Evolutionary conservation across 176 grass and related monocot species (phyloP).

Genomic region (Avena atlantica): DNA sequence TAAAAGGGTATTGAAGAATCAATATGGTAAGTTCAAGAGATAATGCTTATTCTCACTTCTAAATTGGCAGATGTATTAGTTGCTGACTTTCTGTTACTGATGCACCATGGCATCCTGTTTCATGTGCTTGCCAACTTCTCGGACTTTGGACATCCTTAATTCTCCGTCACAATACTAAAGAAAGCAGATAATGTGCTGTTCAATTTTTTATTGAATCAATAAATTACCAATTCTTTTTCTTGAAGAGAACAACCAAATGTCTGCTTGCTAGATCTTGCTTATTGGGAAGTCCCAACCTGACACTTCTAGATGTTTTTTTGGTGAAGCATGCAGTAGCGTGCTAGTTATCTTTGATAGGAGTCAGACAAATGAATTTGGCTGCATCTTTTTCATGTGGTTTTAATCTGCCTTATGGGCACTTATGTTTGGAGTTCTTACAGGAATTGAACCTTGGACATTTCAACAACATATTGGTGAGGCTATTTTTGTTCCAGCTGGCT

Average conservation of each 20-base stretch:
- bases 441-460: slow-evolving; percentile 80
- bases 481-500: slow-evolving; percentile 93
- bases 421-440: slow-evolving; percentile 55
- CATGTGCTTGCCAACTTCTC: slow-evolving; percentile 31
- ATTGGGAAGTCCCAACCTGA: neutral
- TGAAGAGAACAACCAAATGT: slow-evolving; percentile 16
- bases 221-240: neutral
- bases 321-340: neutral
- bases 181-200: slow-evolving; percentile 25
- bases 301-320: slow-evolving; percentile 17
- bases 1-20: slow-evolving; percentile 75
- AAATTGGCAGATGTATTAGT: slow-evolving; percentile 38
- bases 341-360: slow-evolving; percentile 28
- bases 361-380: neutral
- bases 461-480: slow-evolving; percentile 85
- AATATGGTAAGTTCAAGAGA: slow-evolving; percentile 65
- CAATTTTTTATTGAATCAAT: slow-evolving; percentile 28
- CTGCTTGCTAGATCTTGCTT: slow-evolving; percentile 33
- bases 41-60: slow-evolving; percentile 13
- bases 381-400: slow-evolving; percentile 19
- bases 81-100: slow-evolving; percentile 16
- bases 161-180: slow-evolving; percentile 9
- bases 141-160: slow-evolving; percentile 2
- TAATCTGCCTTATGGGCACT: slow-evolving; percentile 29
- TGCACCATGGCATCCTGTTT: slow-evolving; percentile 37